Evolutionary conservation across 257 asterid genomes (phyloP), one percentile per base, ranked within the genome.

Genomic region (Solanum gracilifrons): DNA sequence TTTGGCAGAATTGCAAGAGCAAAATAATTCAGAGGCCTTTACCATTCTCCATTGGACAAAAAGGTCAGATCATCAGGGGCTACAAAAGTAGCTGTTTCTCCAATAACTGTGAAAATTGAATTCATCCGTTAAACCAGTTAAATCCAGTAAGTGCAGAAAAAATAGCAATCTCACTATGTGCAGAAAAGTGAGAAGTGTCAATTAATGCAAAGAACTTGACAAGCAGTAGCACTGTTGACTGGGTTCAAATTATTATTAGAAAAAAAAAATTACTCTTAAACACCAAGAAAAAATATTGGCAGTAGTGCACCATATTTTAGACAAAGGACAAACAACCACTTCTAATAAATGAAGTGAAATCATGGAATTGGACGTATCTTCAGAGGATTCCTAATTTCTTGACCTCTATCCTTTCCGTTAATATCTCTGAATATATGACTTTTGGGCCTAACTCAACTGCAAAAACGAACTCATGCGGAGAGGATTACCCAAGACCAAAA

Each of bases 1-100:
- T 39, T 46, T 85, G 66, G 46, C 48, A 46, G 18, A 73, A 73
- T 20, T 20, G 51, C 60, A 51, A 71, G 79, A 79, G 84, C 31
- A 25, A 64, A 48, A 69, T 15, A 71, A 39, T 55, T 48, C 9
- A 83, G 88, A 76, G 39, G 85, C 69, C 46, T 96, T 91, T 92
- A 97, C 99, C 99, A 97, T 93, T 97, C 99, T 9, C 99, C 99
- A 83, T 96, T 97, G 73, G 99, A 96, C 86, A 97, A 98, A 91
- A 97, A 96, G 74, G 94, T 92, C 87, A 84, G 86, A 80, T 91
- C 94, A 89, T 91, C 82, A 62, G 99, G 99, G 79, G 99, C 86
- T 72, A 94, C 15, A 69, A 95, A 96, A 74, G 99, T 96, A 2
- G 93, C 48, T 13, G 99, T 95, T 93, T 97, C 99, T 91, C 99